A percentile compares a stretch with the other conserved stretches of the same genome.
Conservation (phyloP, 192 early-diverging fungal genomes). For the Umbelopsis sp. region DNA sequence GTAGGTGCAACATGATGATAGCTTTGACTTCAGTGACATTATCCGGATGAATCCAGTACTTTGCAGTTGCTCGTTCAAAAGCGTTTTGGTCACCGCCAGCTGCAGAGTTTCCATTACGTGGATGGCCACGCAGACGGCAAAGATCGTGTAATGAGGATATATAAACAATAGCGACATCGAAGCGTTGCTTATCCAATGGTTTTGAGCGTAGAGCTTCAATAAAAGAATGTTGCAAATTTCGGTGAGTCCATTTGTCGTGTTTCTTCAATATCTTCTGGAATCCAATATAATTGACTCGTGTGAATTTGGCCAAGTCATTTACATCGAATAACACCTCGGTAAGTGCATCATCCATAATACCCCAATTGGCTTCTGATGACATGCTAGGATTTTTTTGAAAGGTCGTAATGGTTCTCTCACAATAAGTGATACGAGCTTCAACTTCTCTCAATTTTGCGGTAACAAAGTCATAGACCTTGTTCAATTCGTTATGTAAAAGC, state of each 20-base stretch:
- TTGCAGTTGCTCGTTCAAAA: constrained; percentile 86
- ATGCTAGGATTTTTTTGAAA: constrained; percentile 41
- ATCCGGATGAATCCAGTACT: constrained; percentile 97
- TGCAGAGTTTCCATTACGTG: constrained; percentile 26
- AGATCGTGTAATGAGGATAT: constrained; percentile 83
- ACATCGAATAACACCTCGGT: constrained; percentile 63
- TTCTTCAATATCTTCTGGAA: constrained; percentile 97
- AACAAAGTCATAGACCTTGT: constrained; percentile 68
- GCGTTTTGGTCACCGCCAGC: constrained; percentile 38
- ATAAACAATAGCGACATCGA: constrained; percentile 86
- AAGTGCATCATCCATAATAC: constrained; percentile 62
- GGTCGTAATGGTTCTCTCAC: constrained; percentile 55
- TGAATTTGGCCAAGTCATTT: constrained; percentile 78
- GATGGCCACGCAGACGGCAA: constrained; percentile 53
- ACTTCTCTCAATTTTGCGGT: constrained; percentile 76
- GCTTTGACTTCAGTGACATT: constrained; percentile 96
- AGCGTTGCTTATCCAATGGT: constrained; percentile 83
- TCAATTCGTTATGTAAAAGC: constrained; percentile 33
- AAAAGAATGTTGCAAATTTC: constrained; percentile 25
- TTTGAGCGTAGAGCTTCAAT: constrained; percentile 40
- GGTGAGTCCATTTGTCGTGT: constrained; percentile 72
- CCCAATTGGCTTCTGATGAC: constrained; percentile 58
- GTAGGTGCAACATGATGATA: constrained; percentile 86
- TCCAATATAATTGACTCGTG: constrained; percentile 81
- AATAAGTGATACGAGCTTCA: constrained; percentile 69